Conservation (phyloP, 768 basidiomycete species). For the Paxillus rubicundulus region DNA sequence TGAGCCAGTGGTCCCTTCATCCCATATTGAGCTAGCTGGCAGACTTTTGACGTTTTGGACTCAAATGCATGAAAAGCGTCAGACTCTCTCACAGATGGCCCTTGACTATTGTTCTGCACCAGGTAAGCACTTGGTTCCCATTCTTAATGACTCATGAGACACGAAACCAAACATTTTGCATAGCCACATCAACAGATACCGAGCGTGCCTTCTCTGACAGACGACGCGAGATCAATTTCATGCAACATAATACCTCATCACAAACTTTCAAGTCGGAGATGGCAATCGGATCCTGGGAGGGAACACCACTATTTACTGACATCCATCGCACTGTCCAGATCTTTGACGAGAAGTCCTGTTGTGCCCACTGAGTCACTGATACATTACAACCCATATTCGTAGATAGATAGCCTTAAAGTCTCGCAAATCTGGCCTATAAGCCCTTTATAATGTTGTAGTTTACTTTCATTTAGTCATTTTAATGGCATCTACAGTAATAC, state of each 20-base stretch:
- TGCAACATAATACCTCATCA: neutral
- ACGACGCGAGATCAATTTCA: neutral
- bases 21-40: neutral
- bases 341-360: no score
- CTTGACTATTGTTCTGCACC: neutral
- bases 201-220: neutral
- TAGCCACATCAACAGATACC: neutral
- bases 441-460: no score
- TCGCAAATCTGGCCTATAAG: no score
- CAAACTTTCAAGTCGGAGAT: conserved; percentile 2
- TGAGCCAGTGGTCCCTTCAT: neutral
- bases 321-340: no score
- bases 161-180: no score
- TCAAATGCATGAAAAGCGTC: neutral
- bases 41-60: neutral
- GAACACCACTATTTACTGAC: no score
- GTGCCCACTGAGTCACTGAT: no score
- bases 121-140: neutral
- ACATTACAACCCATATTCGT: no score
- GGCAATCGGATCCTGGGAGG: conserved; percentile 1
- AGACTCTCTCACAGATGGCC: neutral
- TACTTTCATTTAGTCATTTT: no score
- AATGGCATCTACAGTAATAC: no score
- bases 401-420: no score
- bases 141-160: no score